phyloP scores from a whole-genome alignment of 2,329 filamentous ascomycete species.

The Pseudogymnoascus sp. region DNA sequence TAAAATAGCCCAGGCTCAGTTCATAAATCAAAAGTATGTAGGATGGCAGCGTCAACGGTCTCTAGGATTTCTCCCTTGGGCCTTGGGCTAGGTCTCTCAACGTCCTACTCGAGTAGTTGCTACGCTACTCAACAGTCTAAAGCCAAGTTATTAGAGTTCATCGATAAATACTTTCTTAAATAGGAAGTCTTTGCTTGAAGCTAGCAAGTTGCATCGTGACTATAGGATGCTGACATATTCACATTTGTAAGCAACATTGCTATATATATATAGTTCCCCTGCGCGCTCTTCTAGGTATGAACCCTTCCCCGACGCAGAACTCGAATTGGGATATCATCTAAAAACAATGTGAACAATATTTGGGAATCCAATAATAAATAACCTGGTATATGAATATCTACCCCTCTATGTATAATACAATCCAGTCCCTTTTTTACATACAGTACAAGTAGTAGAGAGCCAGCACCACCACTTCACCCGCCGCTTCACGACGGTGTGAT shows the following conservation, averaged over 20 bases:
- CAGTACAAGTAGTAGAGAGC: conserved; percentile 5
- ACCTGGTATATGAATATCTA: background rate
- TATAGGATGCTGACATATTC: background rate
- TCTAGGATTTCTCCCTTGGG: background rate
- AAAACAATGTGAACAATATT: background rate
- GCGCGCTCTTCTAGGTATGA: background rate
- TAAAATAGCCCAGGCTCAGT: background rate
- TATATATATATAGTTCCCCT: background rate
- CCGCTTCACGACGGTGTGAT: background rate
- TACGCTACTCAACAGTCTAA: background rate
- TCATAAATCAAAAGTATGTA: background rate
- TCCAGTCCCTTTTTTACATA: background rate
- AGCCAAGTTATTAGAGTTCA: background rate
- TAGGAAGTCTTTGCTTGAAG: background rate
- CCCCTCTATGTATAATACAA: background rate
- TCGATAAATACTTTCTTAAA: background rate
- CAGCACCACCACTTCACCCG: background rate
- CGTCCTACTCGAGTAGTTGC: background rate
- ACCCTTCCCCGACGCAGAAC: background rate
- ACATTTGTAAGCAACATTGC: background rate
- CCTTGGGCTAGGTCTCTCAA: background rate
- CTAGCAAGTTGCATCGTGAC: background rate
- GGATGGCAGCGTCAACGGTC: background rate
- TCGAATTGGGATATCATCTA: background rate
- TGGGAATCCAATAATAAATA: background rate